Base-by-base conservation (phyloP, 352 stramenopile genomes). In the Phytophthora palmivora region DNA sequence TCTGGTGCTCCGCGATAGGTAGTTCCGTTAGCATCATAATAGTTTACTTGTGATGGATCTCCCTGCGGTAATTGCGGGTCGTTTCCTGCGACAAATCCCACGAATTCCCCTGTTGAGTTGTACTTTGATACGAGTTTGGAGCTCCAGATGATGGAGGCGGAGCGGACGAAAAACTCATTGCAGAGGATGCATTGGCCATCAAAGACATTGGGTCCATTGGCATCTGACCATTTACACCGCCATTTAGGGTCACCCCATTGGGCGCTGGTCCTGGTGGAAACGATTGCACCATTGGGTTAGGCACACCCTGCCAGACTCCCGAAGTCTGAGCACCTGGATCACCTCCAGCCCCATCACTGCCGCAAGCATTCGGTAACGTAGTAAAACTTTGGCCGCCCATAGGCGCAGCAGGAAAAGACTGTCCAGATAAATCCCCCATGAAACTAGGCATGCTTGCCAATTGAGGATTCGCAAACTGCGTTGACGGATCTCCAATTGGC, bases 1-100 rank as follows among this genome's bases (percentile, higher is more conserved):
- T 82, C 70, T 46, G 80, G 76, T 11, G 63, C 69, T 44, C 74
- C 84, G 19, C 84, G 82, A 46, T 81, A 93, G 0, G 79, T 84
- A 32, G 80, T 88, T 15, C 64, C 80, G 15, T 90, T 89, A 2
- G 82, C 74, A 48, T 90, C 82, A 36, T 83, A 92, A 50, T 79
- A 92, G 48, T 74, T 78, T 15, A 91, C 72, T n/a, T 77, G 74
- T 24, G 73, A 81, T 19, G 56, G 43, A 54, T 82, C 71, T 60
- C 33, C 28, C 43, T 50, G 56, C 2, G 63, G 53, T 7, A 88
- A 46, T 34, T 70, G 84, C 0, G 76, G 66, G 10, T 90, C 76
- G 43, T 92, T 92, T 0, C 78, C 67, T 10, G 84, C 74, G 9
- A 91, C 76, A 41, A 92, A 91, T 11, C 56, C 71, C 11, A 69